Base-by-base conservation (phyloP, 371 early-diverging fungal species). In the Mucor circinelloides region DNA sequence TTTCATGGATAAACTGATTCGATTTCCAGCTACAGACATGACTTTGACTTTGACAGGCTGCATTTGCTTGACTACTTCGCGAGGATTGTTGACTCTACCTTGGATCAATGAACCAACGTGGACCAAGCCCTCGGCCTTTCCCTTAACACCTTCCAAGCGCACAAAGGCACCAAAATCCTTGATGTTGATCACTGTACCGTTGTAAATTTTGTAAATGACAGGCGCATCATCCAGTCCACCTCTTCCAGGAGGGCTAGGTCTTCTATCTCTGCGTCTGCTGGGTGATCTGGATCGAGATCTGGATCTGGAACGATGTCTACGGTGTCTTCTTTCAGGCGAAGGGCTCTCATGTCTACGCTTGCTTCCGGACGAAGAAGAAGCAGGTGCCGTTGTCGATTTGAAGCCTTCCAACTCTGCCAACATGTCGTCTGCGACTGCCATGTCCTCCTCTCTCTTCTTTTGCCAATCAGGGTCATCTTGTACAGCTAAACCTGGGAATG, bases 121-220 rank as follows among this genome's bases (percentile, higher is more conserved):
- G 6, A 97, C 94, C 87, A 97, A 86, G 0, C 97, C 97, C 70
- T 94, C 93, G 8, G 80, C 83, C 40, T 87, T 66, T 19, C 89
- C 87, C 36, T 70, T 72, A 9, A 96, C 79, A 4, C 96, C 96
- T 30, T 96, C 91, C 46, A 98, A 76, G 23, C 83, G 64, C 1
- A 97, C 95, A 82, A 97, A 97, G 0, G 92, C 96, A 34, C 97
- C 97, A 85, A 96, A 97, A 46, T 96, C 96, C 57, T 90, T 90
- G 38, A 94, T 83, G 62, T 88, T 91, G 21, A 89, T 83, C 13
- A 97, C 88, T 31, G 75, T 82, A 15, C 97, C 98, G 28, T 82
- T 72, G 73, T 97, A 98, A 31, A 98, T 95, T 69, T 97, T 95
- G 84, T 95, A 92, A 15, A 95, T 79, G 0, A 95, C 71, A 2